Base-by-base conservation (phyloP, 1,139 yeast species). In the Yamadazyma kanchanaburiensis region DNA sequence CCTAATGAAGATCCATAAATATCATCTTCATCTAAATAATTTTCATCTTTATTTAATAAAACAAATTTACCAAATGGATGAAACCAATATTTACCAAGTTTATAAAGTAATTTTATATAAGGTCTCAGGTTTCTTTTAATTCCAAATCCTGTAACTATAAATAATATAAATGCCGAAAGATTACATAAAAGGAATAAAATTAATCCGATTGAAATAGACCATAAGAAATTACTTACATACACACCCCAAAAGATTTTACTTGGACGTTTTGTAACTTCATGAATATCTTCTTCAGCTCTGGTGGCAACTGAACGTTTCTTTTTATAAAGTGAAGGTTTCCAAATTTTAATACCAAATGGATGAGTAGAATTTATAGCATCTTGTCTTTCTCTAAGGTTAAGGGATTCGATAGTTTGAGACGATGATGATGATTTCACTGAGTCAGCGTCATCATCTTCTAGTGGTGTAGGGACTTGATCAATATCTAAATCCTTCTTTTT, bases 271-370 rank as follows among this genome's bases (percentile, higher is more conserved):
- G 56, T 64, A 27, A 64, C 69, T 39, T 86, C 89, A 55, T 89
- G 97, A 43, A 91, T 86, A 64, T 91, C 99, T 40, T 85, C 87
- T 36, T 87, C 95, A 1, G 97, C 97, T 34, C 88, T 80, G 21
- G 80, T 70, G 42, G 94, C 94, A 21, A 91, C 97, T 2, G 96
- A 86, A 47, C 99, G 77, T 39, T 76, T 75, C 56, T 91, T 91
- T 53, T 94, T 91, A 58, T 91, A 91, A 37, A 91, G 69, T 2
- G 98, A 96, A 1, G 98, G 98, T 51, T 91, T 91, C 98, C 98
- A 91, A 46, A 91, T 86, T 55, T 95, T 83, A 31, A 91, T 88
- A 70, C 98, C 98, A 52, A 91, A 91, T 0, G 98, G 98, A 61
- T 94, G 98, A 2, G 97, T 88, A 32, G 86, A 80, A 51, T 91